These are phyloP conservation scores for Phialophora chinensis DNA, from an alignment of 2,329 filamentous ascomycete species.

Conservation along the genomic window DNA sequence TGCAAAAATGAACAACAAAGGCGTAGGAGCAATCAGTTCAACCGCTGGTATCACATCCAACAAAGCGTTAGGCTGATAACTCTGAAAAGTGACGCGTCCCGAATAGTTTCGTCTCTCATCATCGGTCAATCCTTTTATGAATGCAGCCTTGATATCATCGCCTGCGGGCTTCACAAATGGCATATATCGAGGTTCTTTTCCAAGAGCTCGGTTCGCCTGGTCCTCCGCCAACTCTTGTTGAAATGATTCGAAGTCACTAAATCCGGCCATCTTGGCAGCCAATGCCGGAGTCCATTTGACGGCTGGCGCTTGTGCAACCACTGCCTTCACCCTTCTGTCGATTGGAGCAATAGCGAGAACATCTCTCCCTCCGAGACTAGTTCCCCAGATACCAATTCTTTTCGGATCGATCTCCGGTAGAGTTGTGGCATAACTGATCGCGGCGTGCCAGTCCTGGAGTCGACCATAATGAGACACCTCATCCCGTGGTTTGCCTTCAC, in stretches of 20 bases:
- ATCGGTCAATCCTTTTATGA: slow-evolving; percentile 20
- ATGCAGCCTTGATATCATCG: slow-evolving; percentile 27
- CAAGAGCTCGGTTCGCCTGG: slow-evolving; percentile 17
- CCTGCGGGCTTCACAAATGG: slow-evolving; percentile 25
- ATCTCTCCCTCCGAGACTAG: slow-evolving; percentile 47
- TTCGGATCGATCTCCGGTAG: slow-evolving; percentile 42
- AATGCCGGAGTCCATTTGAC: slow-evolving; percentile 23
- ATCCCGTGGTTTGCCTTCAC: slow-evolving; percentile 41
- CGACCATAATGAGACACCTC: slow-evolving; percentile 45
- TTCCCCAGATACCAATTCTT: slow-evolving; percentile 49
- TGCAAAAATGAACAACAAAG: slow-evolving; percentile 46
- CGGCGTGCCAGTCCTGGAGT: slow-evolving; percentile 46
- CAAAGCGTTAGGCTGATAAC: slow-evolving; percentile 24
- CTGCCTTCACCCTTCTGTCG: slow-evolving; percentile 48
- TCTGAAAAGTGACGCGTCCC: slow-evolving; percentile 27
- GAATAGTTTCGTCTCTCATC: slow-evolving; percentile 27
- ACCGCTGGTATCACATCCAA: slow-evolving; percentile 24
- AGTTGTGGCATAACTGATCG: slow-evolving; percentile 48
- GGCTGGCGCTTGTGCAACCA: slow-evolving; percentile 43
- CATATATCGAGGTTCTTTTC: slow-evolving; percentile 26
- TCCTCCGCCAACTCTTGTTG: slow-evolving; percentile 23
- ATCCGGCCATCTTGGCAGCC: slow-evolving; percentile 28
- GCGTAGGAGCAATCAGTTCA: slow-evolving; percentile 46
- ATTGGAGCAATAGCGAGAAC: slow-evolving; percentile 45
- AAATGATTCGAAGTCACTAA: slow-evolving; percentile 22